These are phyloP conservation scores for Thelonectria blattea DNA, from an alignment of 2,329 filamentous ascomycete genomes.

Conservation along the genomic window DNA sequence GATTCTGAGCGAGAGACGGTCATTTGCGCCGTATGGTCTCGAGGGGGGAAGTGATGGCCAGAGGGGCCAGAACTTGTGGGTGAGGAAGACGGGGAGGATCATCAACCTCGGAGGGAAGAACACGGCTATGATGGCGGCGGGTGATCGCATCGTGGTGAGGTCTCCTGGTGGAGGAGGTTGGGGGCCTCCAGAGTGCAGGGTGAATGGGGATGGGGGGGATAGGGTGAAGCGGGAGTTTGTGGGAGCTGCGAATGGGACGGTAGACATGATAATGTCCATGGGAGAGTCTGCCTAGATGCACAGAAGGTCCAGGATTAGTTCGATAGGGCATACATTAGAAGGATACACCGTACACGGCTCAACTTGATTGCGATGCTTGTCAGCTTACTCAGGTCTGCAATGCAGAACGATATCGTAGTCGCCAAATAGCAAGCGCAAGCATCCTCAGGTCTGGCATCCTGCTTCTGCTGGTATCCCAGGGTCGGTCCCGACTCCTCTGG, in stretches of 20 bases:
- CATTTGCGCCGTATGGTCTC: conserved; percentile 72
- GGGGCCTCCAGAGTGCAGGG: not conserved
- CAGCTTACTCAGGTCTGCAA: too few species aligned
- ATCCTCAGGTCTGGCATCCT: too few species aligned
- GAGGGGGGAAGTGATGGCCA: conserved; percentile 78
- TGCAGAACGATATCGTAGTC: too few species aligned
- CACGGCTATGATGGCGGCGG: conserved; percentile 18
- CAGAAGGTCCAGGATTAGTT: too few species aligned
- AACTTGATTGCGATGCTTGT: too few species aligned
- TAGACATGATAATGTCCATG: conserved; percentile 23
- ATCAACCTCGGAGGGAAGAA: conserved; percentile 29
- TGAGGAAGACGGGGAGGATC: conserved; percentile 58
- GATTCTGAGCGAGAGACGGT: conserved; percentile 75
- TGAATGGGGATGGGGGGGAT: not conserved
- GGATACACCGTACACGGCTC: too few species aligned
- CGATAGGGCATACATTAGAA: too few species aligned
- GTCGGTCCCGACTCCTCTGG: too few species aligned
- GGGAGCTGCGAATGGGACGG: conserved; percentile 16
- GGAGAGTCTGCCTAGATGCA: conserved; percentile 18
- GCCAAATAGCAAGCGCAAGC: too few species aligned
- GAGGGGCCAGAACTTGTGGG: conserved; percentile 86
- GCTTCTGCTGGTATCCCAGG: too few species aligned
- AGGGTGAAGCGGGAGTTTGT: conserved; percentile 10
- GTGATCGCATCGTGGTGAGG: conserved; percentile 14
- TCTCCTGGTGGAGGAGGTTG: conserved; percentile 20